Percentiles rank a stretch among this genome's conserved stretches.
Evolutionary conservation across 768 basidiomycete genomes (phyloP).

Genomic region (Candolleomyces aberdarensis): DNA sequence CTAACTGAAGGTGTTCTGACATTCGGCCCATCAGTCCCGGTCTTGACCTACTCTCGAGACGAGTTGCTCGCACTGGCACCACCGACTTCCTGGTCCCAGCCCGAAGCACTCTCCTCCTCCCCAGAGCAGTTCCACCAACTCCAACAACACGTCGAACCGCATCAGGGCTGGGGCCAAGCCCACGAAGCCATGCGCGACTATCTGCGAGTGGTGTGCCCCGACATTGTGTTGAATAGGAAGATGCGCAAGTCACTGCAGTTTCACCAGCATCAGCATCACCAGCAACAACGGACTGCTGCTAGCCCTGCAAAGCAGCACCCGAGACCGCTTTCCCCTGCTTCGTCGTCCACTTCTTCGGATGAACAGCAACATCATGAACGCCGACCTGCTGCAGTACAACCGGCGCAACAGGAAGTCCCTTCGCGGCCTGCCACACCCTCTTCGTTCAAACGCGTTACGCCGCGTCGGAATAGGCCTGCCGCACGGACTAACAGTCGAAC

Average conservation of each 20-base stretch:
- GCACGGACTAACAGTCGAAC: too few relatives aligned
- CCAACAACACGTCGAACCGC: not conserved
- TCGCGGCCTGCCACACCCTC: not conserved
- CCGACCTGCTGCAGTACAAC: not conserved
- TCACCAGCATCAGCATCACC: not conserved
- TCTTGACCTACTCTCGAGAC: slow-evolving; percentile 22
- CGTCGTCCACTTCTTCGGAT: not conserved
- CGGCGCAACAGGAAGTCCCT: not conserved
- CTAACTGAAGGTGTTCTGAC: slow-evolving; percentile 3
- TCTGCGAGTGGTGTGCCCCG: slow-evolving; percentile 20
- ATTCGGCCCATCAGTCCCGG: slow-evolving; percentile 6
- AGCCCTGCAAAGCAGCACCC: not conserved
- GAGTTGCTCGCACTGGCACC: slow-evolving; percentile 22
- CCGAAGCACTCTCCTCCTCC: not conserved
- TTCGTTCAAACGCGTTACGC: not conserved
- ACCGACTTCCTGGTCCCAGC: not conserved
- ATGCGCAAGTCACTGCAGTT: slow-evolving; percentile 28
- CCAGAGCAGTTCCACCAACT: slow-evolving; percentile 1
- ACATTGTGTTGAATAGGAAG: slow-evolving; percentile 29
- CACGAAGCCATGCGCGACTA: slow-evolving; percentile 19
- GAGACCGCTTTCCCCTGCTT: not conserved
- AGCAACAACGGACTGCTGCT: slow-evolving; percentile 3
- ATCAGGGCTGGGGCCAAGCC: not conserved
- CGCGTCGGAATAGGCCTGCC: not conserved
- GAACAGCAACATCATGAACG: not conserved